Base-by-base conservation (phyloP, 371 early-diverging fungal genomes). In the Fennellomyces sp. region DNA sequence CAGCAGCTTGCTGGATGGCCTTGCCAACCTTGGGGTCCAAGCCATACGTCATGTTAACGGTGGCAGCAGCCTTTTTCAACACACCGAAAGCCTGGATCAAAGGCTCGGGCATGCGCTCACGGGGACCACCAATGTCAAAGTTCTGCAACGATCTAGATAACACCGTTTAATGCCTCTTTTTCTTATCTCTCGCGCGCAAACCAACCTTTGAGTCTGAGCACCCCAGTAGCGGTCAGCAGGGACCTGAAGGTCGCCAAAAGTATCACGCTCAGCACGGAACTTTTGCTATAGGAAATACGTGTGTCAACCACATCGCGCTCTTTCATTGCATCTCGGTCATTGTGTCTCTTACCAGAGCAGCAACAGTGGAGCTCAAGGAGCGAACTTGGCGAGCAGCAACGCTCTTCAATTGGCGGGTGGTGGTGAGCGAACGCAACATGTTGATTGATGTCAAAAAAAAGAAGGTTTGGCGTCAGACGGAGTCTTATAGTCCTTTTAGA, bases 181-280 rank as follows among this genome's bases (percentile, higher is more conserved):
- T n/a, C n/a, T n/a, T n/a, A n/a, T n/a, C n/a, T n/a, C n/a, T n/a
- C n/a, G n/a, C n/a, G n/a, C n/a, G n/a, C n/a, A n/a, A n/a, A n/a
- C n/a, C n/a, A n/a, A 90, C 90, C 98, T 86, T 70, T 95, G 95
- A 28, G 98, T 97, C 79, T 97, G 98, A 50, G 95, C 95, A 56
- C 97, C 98, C 91, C 94, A 97, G 86, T 96, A 97, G 63, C 87
- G 86, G 74, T 96, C 94, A 17, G 90, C 83, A 21, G 98, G 98
- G 12, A 97, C 98, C 61, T 93, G 75, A 56, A 97, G 80, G 65
- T 91, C 91, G 30, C 98, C 98, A 81, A 97, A 94, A 36, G 97
- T 94, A 68, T 97, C 98, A 48, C 82, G 80, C 75, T 97, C 98
- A 62, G 78, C 69, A 62, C 96, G 87, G 72, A 86, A 91, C 61